Percentiles rank a stretch among this genome's conserved stretches.
phyloP scores from a whole-genome alignment of 352 stramenopile species.

The Ophiocytium majus region DNA sequence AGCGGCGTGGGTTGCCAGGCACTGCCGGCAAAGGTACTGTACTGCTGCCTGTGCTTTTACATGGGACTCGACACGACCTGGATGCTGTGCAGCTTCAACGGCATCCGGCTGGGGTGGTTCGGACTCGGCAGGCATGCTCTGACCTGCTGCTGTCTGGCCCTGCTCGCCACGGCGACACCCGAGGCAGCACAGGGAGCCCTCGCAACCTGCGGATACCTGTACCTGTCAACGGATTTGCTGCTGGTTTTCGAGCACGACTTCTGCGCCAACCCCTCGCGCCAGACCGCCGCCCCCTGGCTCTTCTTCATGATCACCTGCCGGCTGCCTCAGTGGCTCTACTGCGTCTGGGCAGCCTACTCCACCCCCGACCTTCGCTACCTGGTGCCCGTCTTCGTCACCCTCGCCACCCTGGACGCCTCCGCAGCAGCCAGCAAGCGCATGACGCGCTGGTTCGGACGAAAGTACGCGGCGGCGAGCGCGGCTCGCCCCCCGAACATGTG shows the following conservation, averaged over 20 bases:
- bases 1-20: neutral
- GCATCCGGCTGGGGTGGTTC: neutral
- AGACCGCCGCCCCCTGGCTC: neutral
- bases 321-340: neutral
- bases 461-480: neutral
- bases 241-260: neutral
- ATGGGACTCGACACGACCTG: neutral
- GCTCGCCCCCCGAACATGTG: neutral
- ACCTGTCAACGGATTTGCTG: neutral
- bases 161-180: neutral
- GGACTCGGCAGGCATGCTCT: neutral
- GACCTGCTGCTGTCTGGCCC: neutral
- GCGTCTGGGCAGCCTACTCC: neutral
- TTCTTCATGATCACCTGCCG: neutral
- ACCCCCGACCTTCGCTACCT: no score
- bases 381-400: neutral
- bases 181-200: neutral
- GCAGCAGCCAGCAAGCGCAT: neutral
- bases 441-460: neutral
- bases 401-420: neutral
- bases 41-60: neutral
- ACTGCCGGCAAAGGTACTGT: neutral
- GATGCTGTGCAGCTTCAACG: constrained; percentile 20
- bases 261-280: neutral
- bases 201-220: neutral